Base-by-base conservation (phyloP, 148 eudicot genomes). In the Camellia japonica region DNA sequence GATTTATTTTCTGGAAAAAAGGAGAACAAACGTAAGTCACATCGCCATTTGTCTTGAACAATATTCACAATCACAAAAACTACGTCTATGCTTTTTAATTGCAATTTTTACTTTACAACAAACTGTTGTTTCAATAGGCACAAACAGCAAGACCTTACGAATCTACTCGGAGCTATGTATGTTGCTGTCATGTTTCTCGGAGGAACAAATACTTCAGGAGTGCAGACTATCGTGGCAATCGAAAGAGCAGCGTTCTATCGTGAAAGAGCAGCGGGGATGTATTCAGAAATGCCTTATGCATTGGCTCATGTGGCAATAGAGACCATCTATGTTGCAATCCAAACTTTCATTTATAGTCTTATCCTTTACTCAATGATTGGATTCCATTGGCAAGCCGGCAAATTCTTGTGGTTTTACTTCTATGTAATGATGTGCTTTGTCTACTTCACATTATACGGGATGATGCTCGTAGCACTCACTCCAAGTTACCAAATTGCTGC, bases 211-310 rank as follows among this genome's bases (percentile, higher is more conserved):
- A 81, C 86, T 62, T 79, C 87, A 1, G 85, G 86, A 0, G 87
- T 89, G 13, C 91, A 83, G 77, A 63, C 87, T 23, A 86, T 89
- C 12, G 88, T 89, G 18, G 81, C 86, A 23, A 76, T 89, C 2
- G 91, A 89, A 77, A 85, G 91, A 81, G 84, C 91, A 3, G 89
- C 86, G 19, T 88, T 88, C 59, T 88, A 88, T 74, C 83, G 91
- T 10, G 91, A 88, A 76, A 88, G 80, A 86, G 89, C 89, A 65
- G 91, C 91, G 0, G 89, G 91, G 68, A 89, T 86, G 91, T 88
- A 82, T 56, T 88, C 87, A 79, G 82, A 85, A 78, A 60, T 88
- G 85, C 88, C 90, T 63, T 86, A 88, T 61, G 88, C 91, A 64
- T 89, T 89, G 74, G 87, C 89, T 38, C 90, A 88, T 85, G 77